Evolutionary conservation across 2,329 filamentous ascomycete species (phyloP).

Genomic region (Verticillium albo-atrum): DNA sequence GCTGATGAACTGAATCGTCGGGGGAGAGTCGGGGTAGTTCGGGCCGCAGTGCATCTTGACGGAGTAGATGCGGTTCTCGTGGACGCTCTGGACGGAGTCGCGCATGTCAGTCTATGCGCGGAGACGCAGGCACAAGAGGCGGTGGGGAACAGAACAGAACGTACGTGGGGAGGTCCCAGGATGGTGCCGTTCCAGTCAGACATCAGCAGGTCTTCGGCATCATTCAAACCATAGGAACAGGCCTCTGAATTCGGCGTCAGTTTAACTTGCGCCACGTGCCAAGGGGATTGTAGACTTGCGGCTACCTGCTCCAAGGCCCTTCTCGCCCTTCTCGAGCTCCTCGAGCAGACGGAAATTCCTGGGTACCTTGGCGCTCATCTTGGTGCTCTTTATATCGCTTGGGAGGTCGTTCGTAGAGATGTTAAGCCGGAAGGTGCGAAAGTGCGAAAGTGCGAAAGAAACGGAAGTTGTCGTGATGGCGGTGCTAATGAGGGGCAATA

Average conservation of each 20-base stretch:
- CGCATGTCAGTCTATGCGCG: conserved; percentile 6
- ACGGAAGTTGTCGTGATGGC: conserved; percentile 5
- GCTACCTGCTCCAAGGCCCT: conserved; percentile 84
- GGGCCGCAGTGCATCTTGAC: conserved; percentile 93
- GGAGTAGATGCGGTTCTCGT: conserved; percentile 99
- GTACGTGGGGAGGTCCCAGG: conserved; percentile 89
- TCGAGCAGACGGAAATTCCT: conserved; percentile 95
- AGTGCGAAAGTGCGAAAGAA: conserved; percentile 2
- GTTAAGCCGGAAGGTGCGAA: not conserved
- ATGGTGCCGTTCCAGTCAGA: conserved; percentile 99
- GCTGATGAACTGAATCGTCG: conserved; percentile 86
- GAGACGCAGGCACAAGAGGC: not conserved
- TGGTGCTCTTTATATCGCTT: conserved; percentile 4
- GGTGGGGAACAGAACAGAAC: conserved; percentile 25
- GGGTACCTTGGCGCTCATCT: conserved; percentile 61
- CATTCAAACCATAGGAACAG: conserved; percentile 93
- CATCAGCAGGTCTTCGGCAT: conserved; percentile 93
- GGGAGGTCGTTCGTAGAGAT: not conserved
- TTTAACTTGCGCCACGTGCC: not conserved
- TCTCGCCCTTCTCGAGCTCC: conserved; percentile 98
- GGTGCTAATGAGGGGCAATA: conserved; percentile 5
- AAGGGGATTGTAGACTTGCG: conserved; percentile 12
- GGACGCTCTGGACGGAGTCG: conserved; percentile 62
- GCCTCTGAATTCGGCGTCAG: conserved; percentile 58
- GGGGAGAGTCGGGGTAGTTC: conserved; percentile 84